Evolutionary conservation across 1,139 yeast genomes (phyloP), one percentile per base, ranked within the genome.

Genomic region (Hansenula anomala): DNA sequence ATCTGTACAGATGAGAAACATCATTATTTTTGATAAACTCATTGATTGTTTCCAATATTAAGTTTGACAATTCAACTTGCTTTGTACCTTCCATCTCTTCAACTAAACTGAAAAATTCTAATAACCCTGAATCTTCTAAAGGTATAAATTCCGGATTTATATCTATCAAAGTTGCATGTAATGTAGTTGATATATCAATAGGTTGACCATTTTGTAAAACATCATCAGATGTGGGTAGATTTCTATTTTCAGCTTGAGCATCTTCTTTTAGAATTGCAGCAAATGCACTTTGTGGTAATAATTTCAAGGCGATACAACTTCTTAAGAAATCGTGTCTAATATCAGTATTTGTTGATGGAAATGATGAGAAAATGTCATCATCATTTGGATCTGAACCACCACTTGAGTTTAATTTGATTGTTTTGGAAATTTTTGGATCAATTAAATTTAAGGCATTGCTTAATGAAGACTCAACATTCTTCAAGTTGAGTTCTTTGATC

Each of bases 251-350:
- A 9, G 62, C 54, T 34, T 56, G 51, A 18, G 62, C 69, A 41
- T 68, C 76, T 49, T 58, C 73, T 40, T 66, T 71, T 36, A 78
- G 64, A 25, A 75, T 65, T 28, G 66, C 63, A 38, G 66, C 70
- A 42, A 74, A 67, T 10, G 73, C 56, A 14, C 64, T 61, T 2
- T 66, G 60, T 3, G 67, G 66, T 18, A 71, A 61, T 15, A 74
- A 48, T 3, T 62, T 61, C 27, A 72, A 46, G 24, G 73, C 66
- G 16, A 77, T 63, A 44, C 82, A 69, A 14, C 75, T 67, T 47
- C 73, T 75, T 17, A 80, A 55, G 41, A 83, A 78, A 16, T 69
- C 74, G 45, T 75, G 80, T 36, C 83, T 68, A 4, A 79, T 63
- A 49, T 75, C 81, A 19, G 64, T 55, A 26, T 67, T 63, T 2